Evolutionary conservation across 768 basidiomycete genomes (phyloP).

Genomic region (Pleurotus cornucopiae): DNA sequence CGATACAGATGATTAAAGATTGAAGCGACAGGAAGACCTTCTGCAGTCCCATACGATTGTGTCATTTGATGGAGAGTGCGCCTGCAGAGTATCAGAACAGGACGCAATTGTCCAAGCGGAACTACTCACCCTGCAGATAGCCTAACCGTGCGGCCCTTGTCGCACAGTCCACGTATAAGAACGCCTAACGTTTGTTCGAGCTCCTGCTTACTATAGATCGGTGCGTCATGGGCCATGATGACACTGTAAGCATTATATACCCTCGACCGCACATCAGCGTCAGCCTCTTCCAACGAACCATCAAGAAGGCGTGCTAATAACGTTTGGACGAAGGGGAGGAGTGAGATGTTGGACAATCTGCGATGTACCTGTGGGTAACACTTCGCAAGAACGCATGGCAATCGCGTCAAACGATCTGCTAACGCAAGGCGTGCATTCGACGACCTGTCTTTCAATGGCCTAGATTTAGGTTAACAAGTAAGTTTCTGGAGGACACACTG

Average conservation of each 20-base stretch:
- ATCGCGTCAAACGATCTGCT: slow-evolving; percentile 23
- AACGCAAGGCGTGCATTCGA: slow-evolving; percentile 27
- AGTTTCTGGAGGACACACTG: not conserved
- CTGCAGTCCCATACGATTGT: slow-evolving; percentile 33
- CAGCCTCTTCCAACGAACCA: slow-evolving; percentile 43
- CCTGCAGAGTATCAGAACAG: slow-evolving; percentile 21
- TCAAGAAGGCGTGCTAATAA: slow-evolving; percentile 38
- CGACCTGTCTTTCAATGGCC: slow-evolving; percentile 30
- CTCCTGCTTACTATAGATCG: slow-evolving; percentile 22
- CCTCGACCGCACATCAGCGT: slow-evolving; percentile 38
- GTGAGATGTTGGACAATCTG: slow-evolving; percentile 19
- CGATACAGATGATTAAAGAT: slow-evolving; percentile 44
- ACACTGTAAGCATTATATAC: slow-evolving; percentile 35
- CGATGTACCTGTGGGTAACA: slow-evolving; percentile 25
- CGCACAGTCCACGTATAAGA: slow-evolving; percentile 44
- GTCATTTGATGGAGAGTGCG: slow-evolving; percentile 46
- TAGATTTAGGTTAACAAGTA: slow-evolving; percentile 14
- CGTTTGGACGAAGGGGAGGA: slow-evolving; percentile 29
- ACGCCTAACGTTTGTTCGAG: slow-evolving; percentile 31
- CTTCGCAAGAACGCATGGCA: slow-evolving; percentile 34
- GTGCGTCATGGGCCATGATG: slow-evolving; percentile 40
- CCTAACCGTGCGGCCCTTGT: slow-evolving; percentile 56
- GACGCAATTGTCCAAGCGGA: no score
- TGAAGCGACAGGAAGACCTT: not conserved
- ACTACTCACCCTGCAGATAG: slow-evolving; percentile 64